phyloP scores from a whole-genome alignment of 306 rosid genomes.

The Inga leiocalycina region DNA sequence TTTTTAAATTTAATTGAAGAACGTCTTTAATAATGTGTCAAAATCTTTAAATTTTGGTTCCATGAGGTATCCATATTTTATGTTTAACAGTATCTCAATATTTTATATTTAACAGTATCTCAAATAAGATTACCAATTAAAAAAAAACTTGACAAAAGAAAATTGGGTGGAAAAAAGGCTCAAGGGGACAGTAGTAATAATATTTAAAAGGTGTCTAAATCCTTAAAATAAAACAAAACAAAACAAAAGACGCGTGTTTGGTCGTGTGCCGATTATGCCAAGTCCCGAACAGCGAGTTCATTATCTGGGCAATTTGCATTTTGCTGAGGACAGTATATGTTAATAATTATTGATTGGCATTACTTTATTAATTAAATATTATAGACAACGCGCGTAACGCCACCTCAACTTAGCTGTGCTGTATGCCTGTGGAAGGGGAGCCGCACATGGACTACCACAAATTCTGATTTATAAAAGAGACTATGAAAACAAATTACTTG shows the following conservation, averaged over 20 bases:
- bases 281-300: neutral
- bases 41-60: too few relatives aligned
- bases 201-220: neutral
- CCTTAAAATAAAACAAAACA: neutral
- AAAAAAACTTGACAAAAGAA: too few relatives aligned
- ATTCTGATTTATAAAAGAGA: too few relatives aligned
- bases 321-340: neutral
- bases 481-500: too few relatives aligned
- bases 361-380: constrained; percentile 1
- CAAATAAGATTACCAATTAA: too few relatives aligned
- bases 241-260: neutral
- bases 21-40: too few relatives aligned
- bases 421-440: neutral
- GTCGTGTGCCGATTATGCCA: neutral
- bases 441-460: neutral
- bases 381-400: constrained; percentile 18
- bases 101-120: too few relatives aligned
- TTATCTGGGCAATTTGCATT: neutral
- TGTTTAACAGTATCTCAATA: too few relatives aligned
- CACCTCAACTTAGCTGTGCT: constrained; percentile 31
- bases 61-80: too few relatives aligned
- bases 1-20: too few relatives aligned
- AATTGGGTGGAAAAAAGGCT: too few relatives aligned
- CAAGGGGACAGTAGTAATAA: too few relatives aligned
- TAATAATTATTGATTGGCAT: neutral